Evolutionary conservation across 352 stramenopile species (phyloP), one percentile per base, ranked within the genome.

Genomic region (Globisporangium spiculum): DNA sequence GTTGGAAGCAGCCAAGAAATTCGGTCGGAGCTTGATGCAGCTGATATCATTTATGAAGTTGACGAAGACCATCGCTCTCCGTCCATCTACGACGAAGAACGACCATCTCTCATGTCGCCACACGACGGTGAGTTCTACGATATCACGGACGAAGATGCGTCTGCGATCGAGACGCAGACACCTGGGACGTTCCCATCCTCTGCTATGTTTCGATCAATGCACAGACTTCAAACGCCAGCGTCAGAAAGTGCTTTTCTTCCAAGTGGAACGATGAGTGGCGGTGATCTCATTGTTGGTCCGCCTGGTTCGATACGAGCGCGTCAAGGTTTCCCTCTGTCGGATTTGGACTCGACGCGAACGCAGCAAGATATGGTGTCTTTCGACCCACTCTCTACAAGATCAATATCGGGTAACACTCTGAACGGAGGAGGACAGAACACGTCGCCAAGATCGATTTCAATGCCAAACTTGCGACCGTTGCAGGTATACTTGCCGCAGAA

Each of bases 401-500:
- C 78, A n/a, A 71, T 86, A 22, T 77, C 76, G 1, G 77, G 76
- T 10, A 77, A 73, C 30, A 16, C 68, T 22, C 27, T 78, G 30
- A 81, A 69, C 16, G 74, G 56, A 65, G 74, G 56, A 66, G 26
- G 30, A 6, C 32, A 58, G 27, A 68, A 63, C 59, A 69, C 64
- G 1, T 92, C 86, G 1, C 86, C 86, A 26, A 70, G 75, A 20
- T 86, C 88, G 54, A 67, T 67, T 10, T 73, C 84, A 34, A 75
- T 64, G 32, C 77, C 70, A 4, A 83, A 80, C 34, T 1, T 75
- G 54, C 71, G 82, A 24, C 78, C 76, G 3, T 66, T 96, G 59
- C 83, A 91, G 71, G 85, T 96, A 30, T 96, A 96, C 65, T 72
- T 96, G 8, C 85, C 89, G 6, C 85, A 93, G 24, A 96, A 96